phyloP scores from a whole-genome alignment of 208 protist genomes.

The Phytomonas francai region DNA sequence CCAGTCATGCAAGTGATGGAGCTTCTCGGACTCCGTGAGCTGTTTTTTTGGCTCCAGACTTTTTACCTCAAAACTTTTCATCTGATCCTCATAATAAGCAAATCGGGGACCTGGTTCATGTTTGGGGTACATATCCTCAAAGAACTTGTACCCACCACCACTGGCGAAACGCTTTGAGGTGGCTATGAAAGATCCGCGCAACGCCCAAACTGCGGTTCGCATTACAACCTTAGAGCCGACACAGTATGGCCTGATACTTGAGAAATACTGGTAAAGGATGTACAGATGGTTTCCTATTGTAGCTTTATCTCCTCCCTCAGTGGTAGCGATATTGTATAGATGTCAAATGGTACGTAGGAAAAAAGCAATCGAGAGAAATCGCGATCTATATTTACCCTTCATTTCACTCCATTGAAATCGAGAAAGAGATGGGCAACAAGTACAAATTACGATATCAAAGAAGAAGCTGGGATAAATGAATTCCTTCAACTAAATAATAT shows the following conservation, averaged over 20 bases:
- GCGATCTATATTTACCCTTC: not conserved
- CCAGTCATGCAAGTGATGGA: slow-evolving; percentile 76
- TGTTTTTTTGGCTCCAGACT: slow-evolving; percentile 61
- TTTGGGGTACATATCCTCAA: slow-evolving; percentile 86
- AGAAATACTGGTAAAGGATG: not conserved
- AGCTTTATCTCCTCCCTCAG: not conserved
- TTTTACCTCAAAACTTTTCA: slow-evolving; percentile 31
- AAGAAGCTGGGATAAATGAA: not conserved
- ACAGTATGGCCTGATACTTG: not conserved
- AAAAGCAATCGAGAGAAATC: not conserved
- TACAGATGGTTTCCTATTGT: not conserved
- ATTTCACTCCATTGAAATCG: not conserved
- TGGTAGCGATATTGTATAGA: not conserved
- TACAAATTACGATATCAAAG: not conserved
- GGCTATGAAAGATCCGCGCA: slow-evolving; percentile 8
- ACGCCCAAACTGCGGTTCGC: not conserved
- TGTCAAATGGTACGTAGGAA: not conserved
- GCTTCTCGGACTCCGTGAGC: slow-evolving; percentile 70
- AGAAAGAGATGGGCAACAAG: not conserved
- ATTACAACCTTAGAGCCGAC: not conserved
- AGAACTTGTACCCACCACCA: slow-evolving; percentile 66
- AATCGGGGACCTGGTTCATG: slow-evolving; percentile 69
- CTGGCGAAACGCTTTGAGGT: not conserved
- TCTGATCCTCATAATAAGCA: slow-evolving; percentile 70
- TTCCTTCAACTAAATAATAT: not conserved